Base-by-base conservation (phyloP, 2,329 filamentous ascomycete genomes). In the Curvularia sp. region DNA sequence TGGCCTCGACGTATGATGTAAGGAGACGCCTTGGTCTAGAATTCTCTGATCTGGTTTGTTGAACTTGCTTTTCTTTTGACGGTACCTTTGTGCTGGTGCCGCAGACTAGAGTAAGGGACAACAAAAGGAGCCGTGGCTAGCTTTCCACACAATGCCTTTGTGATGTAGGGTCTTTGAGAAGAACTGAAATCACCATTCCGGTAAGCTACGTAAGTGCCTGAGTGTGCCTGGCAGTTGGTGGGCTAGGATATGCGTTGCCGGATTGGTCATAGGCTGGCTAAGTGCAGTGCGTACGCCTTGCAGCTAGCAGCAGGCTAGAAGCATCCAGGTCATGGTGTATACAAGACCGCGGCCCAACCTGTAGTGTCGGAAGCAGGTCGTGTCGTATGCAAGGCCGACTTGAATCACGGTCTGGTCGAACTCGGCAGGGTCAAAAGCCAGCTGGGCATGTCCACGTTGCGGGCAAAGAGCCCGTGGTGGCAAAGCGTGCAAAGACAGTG, bases 1-100 rank as follows among this genome's bases (percentile, higher is more conserved):
- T 50, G 30, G 48, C 48, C 22, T 41, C n/a, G 33, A 33, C 33
- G 48, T 50, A 50, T 50, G 48, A 50, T 50, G 48, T 50, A 50
- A 50, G 31, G 33, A 30, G 15, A 30, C 24, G 35, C 24, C 22
- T 30, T 22, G 48, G 48, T 26, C 48, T 50, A 50, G 48, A 50
- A 41, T 39, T 18, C 15, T 39, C n/a, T 13, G 48, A 33, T 48
- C 48, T 24, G 35, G 22, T 39, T 50, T 39, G 20, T 50, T 39
- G 22, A 26, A n/a, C n/a, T 39, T 50, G 33, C 48, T 50, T 50
- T 50, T 50, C 26, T 28, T 41, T 39, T 24, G 13, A 50, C 28
- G 35, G 48, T 50, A 41, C 35, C 48, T 50, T 41, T 50, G 33
- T 39, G 24, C 35, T 39, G 33, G 48, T 50, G 33, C 24, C 22